phyloP scores from a whole-genome alignment of 352 stramenopile species.

The Phytophthora podocarpi region DNA sequence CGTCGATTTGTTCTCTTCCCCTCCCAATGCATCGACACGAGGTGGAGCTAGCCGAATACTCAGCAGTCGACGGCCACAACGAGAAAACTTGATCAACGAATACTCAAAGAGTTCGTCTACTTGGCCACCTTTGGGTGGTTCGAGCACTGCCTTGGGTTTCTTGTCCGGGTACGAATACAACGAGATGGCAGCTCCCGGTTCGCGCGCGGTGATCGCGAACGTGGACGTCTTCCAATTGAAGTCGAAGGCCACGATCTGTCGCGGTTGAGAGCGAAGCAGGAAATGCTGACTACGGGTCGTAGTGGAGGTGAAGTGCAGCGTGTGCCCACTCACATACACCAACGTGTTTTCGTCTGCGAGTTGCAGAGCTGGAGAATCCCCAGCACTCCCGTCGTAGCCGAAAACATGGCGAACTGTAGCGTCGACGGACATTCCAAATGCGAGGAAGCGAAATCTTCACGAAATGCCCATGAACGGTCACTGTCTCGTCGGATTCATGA shows the following conservation, averaged over 20 bases:
- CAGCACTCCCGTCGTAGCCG: constrained; percentile 48
- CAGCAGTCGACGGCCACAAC: constrained; percentile 62
- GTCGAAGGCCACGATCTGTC: constrained; percentile 69
- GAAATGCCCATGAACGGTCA: constrained; percentile 33
- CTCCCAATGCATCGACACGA: background rate
- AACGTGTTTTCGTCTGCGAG: constrained; percentile 77
- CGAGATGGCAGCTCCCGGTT: constrained; percentile 58
- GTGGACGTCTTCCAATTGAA: constrained; percentile 59
- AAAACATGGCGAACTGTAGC: constrained; percentile 68
- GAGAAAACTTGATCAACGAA: constrained; percentile 67
- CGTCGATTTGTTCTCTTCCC: background rate
- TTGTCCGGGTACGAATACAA: constrained; percentile 83
- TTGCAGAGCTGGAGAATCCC: constrained; percentile 41
- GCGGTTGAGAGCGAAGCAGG: constrained; percentile 52
- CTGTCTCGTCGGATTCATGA: too few species aligned
- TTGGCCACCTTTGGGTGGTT: constrained; percentile 9
- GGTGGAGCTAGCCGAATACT: constrained; percentile 43
- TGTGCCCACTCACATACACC: constrained; percentile 62
- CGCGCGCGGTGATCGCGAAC: constrained; percentile 59
- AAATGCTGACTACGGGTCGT: constrained; percentile 69
- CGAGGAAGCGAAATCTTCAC: constrained; percentile 16
- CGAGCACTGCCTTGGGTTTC: constrained; percentile 64
- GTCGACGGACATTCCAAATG: constrained; percentile 49
- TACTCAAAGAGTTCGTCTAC: constrained; percentile 60
- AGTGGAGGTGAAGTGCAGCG: constrained; percentile 73